A percentile compares a stretch with the other conserved stretches of the same genome.
Evolutionary conservation across 768 basidiomycete genomes (phyloP).

Genomic region (Suillus clintonianus): DNA sequence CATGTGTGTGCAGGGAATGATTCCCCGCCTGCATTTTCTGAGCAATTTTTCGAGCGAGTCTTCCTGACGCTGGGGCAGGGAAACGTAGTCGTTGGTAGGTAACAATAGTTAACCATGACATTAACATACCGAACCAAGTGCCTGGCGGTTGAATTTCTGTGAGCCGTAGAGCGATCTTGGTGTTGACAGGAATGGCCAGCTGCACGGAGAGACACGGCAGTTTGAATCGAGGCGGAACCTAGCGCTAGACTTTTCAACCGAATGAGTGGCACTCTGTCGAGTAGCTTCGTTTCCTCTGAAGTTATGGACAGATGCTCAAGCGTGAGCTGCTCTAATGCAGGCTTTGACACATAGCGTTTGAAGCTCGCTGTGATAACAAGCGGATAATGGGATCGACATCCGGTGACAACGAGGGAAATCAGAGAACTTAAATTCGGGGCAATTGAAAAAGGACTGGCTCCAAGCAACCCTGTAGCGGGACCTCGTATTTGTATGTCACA

Average conservation of each 20-base stretch:
- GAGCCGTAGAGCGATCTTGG: neutral
- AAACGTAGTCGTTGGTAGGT: too few species aligned
- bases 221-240: neutral
- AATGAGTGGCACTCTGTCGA: neutral
- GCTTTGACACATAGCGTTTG: neutral
- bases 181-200: neutral
- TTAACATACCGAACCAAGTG: too few species aligned
- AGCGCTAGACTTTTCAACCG: neutral
- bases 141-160: too few species aligned
- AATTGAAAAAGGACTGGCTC: neutral
- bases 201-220: neutral
- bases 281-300: neutral
- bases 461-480: neutral
- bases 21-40: too few species aligned
- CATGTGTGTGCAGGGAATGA: too few species aligned
- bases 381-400: neutral
- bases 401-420: neutral
- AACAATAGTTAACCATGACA: too few species aligned
- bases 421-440: neutral
- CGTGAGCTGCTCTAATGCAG: neutral
- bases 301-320: neutral
- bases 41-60: too few species aligned
- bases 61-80: too few species aligned
- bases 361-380: neutral
- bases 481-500: neutral